These are phyloP conservation scores for Omphalotus guepiniiformis DNA, from an alignment of 768 basidiomycete species.

Conservation along the genomic window DNA sequence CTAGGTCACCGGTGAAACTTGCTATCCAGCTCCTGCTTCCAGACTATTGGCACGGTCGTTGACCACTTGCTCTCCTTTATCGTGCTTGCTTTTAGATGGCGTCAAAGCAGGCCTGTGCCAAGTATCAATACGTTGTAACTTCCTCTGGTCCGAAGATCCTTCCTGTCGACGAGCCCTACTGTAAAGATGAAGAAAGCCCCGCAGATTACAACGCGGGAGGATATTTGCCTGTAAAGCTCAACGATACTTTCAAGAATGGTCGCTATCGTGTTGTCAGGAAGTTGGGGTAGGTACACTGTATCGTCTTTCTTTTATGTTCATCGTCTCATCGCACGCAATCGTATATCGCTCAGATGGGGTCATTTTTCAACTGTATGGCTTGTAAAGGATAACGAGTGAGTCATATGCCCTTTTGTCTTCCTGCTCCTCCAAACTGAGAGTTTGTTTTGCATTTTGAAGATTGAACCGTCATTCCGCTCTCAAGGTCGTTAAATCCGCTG, in stretches of 20 bases:
- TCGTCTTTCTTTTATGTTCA: constrained; percentile 11
- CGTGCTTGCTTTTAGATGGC: constrained; percentile 43
- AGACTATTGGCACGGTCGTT: background rate
- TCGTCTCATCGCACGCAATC: constrained; percentile 23
- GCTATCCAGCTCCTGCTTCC: background rate
- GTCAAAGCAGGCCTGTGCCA: constrained; percentile 60
- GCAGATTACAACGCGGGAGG: constrained; percentile 81
- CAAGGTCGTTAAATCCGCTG: constrained; percentile 93
- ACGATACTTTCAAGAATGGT: constrained; percentile 78
- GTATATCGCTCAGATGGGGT: constrained; percentile 70
- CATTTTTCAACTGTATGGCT: constrained; percentile 97
- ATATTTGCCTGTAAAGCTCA: constrained; percentile 76
- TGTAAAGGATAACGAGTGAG: constrained; percentile 72
- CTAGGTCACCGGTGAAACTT: too few species aligned
- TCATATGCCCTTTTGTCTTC: constrained; percentile 16
- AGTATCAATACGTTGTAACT: constrained; percentile 74
- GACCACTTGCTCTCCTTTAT: constrained; percentile 13
- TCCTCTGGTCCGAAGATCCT: constrained; percentile 64
- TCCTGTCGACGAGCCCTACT: constrained; percentile 58
- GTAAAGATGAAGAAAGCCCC: constrained; percentile 79
- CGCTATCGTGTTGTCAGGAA: constrained; percentile 88
- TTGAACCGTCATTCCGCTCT: constrained; percentile 78
- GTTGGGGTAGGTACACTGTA: constrained; percentile 54
- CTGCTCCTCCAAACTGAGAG: constrained; percentile 12
- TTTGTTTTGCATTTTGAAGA: constrained; percentile 31